A percentile compares a stretch with the other conserved stretches of the same genome.
Evolutionary conservation across 805 yeast genomes (phyloP).

Genomic region (Tetrapisispora pingtungensis): DNA sequence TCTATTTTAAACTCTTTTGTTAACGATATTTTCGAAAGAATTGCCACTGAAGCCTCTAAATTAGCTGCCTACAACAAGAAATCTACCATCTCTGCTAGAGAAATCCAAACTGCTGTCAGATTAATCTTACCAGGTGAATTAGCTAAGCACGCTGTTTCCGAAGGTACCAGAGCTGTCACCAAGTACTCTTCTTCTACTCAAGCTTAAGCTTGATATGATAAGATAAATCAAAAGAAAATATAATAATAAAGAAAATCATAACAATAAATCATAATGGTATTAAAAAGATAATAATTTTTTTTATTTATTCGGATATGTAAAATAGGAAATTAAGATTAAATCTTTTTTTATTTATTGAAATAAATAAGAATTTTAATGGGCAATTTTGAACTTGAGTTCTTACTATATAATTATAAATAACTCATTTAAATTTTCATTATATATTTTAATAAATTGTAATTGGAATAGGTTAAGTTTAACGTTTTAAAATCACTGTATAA

Average conservation of each 20-base stretch:
- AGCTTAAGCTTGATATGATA: slow-evolving; percentile 24
- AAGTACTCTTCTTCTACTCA: slow-evolving; percentile 69
- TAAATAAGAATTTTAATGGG: background rate
- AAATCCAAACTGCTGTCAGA: slow-evolving; percentile 97
- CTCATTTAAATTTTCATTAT: background rate
- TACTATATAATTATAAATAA: background rate
- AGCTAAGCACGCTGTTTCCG: slow-evolving; percentile 97
- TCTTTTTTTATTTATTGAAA: slow-evolving; percentile 2
- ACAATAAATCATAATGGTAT: slow-evolving; percentile 1
- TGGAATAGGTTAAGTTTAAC: slow-evolving; percentile 2
- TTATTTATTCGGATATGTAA: slow-evolving; percentile 4
- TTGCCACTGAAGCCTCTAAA: slow-evolving; percentile 95
- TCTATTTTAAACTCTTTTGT: slow-evolving; percentile 97
- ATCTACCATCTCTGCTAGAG: slow-evolving; percentile 96
- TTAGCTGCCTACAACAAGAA: slow-evolving; percentile 98
- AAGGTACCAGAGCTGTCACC: slow-evolving; percentile 97
- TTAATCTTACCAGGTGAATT: slow-evolving; percentile 96
- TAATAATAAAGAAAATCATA: slow-evolving; percentile 3
- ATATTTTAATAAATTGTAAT: slow-evolving; percentile 4
- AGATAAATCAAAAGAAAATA: background rate
- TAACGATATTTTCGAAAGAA: slow-evolving; percentile 96
- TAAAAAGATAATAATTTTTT: slow-evolving; percentile 1
- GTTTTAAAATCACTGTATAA: too few species aligned
- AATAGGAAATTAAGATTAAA: slow-evolving; percentile 2
- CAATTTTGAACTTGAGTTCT: background rate